These are phyloP conservation scores for Populus trichocarpa DNA, from an alignment of 441 rosid genomes.

Conservation along the genomic window DNA sequence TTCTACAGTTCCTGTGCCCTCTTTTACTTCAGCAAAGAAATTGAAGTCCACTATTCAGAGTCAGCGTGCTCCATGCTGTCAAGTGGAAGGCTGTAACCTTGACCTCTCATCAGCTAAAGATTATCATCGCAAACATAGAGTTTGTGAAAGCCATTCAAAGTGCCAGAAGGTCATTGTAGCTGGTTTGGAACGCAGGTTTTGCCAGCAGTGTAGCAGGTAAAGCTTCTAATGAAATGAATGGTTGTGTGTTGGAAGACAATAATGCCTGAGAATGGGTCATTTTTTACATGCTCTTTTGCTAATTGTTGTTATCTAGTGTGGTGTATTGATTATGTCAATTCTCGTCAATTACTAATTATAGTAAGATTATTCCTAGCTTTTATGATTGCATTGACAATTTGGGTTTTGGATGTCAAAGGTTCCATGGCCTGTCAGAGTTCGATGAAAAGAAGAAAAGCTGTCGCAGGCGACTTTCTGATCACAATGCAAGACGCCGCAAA, in stretches of 20 bases:
- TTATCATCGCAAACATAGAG: slow-evolving; percentile 79
- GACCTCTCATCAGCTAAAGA: slow-evolving; percentile 81
- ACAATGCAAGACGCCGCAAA: slow-evolving; percentile 95
- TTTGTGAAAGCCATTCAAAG: slow-evolving; percentile 81
- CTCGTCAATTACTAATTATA: neutral
- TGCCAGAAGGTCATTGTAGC: slow-evolving; percentile 67
- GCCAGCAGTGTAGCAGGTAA: slow-evolving; percentile 98
- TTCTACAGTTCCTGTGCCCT: slow-evolving; percentile 31
- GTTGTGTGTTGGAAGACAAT: neutral
- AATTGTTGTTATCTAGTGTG: slow-evolving; percentile 5
- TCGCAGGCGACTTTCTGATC: slow-evolving; percentile 83
- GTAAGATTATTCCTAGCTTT: neutral
- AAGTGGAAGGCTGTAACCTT: slow-evolving; percentile 80
- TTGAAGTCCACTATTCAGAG: slow-evolving; percentile 49
- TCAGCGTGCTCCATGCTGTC: slow-evolving; percentile 46
- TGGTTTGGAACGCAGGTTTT: slow-evolving; percentile 81
- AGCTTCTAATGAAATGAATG: neutral
- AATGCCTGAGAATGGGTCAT: slow-evolving; percentile 2
- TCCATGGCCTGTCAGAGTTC: slow-evolving; percentile 79
- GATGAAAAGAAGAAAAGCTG: slow-evolving; percentile 96
- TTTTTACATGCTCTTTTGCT: slow-evolving; percentile 6
- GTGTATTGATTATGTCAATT: neutral
- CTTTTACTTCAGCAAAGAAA: slow-evolving; percentile 52
- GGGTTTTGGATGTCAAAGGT: slow-evolving; percentile 43
- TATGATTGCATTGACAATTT: neutral